Percentiles rank a stretch among this genome's conserved stretches.
Evolutionary conservation across 768 basidiomycete species (phyloP).

Genomic region (Symmetrospora coprosmae): DNA sequence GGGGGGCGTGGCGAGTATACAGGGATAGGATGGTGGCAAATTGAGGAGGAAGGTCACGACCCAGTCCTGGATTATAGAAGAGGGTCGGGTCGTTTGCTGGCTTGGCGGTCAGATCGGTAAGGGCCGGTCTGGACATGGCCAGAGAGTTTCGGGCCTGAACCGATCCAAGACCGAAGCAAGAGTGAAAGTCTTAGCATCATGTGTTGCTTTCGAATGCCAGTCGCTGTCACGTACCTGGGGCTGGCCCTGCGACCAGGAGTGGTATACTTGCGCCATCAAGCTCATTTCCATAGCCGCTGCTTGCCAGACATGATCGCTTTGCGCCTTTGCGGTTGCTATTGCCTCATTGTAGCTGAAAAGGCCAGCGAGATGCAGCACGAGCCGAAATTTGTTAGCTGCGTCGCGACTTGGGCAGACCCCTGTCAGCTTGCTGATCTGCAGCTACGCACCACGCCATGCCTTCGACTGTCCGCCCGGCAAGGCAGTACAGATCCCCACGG

Average conservation of each 20-base stretch:
- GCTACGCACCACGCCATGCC: too few species aligned
- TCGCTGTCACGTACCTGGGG: slow-evolving; percentile 26
- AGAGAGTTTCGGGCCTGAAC: too few species aligned
- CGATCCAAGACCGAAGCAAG: too few species aligned
- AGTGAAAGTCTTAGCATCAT: too few species aligned
- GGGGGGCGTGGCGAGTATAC: slow-evolving; percentile 4
- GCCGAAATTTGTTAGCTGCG: too few species aligned
- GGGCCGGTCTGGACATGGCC: too few species aligned
- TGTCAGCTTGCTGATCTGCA: too few species aligned
- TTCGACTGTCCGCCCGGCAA: slow-evolving; percentile 73
- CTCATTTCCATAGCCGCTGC: slow-evolving; percentile 75
- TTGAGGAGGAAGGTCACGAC: slow-evolving; percentile 26
- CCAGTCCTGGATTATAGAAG: not conserved
- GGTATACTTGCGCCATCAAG: slow-evolving; percentile 35
- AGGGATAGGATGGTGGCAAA: slow-evolving; percentile 26
- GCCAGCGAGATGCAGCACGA: too few species aligned
- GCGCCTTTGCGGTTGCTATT: slow-evolving; percentile 55
- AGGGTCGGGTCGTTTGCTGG: not conserved
- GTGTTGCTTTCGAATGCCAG: too few species aligned
- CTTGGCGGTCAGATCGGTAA: not conserved
- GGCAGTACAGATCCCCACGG: slow-evolving; percentile 70
- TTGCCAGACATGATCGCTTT: slow-evolving; percentile 73
- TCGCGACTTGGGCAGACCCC: too few species aligned
- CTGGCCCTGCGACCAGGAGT: slow-evolving; percentile 30
- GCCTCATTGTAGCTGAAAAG: slow-evolving; percentile 58